Percentiles rank a stretch among this genome's conserved stretches.
These are phyloP conservation scores for Globisporangium recalcitrans DNA, from an alignment of 352 stramenopile species.

Conservation along the genomic window DNA sequence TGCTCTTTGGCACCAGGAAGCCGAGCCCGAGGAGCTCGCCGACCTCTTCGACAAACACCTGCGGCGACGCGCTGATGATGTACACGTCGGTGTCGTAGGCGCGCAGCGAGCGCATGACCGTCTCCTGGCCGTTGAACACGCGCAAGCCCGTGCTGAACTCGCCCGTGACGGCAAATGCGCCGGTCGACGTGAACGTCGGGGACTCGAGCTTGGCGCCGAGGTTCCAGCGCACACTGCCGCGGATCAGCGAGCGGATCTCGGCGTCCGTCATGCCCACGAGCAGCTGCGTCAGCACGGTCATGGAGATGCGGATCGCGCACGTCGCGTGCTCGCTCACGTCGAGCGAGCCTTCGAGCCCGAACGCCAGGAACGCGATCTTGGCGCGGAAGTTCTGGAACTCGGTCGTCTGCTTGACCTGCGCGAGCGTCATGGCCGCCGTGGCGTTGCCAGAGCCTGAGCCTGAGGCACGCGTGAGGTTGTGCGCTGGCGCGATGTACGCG, in stretches of 20 bases:
- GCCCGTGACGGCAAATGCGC: not conserved
- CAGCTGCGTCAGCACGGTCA: not conserved
- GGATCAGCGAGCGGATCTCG: not conserved
- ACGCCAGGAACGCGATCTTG: not conserved
- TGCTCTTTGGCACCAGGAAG: conserved; percentile 43
- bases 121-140: not conserved
- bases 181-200: not conserved
- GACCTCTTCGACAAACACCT: conserved; percentile 20
- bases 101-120: not conserved
- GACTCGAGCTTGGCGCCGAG: not conserved
- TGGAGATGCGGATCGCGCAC: not conserved
- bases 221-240: not conserved
- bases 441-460: too few species aligned
- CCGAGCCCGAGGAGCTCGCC: conserved; percentile 37
- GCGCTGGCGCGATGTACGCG: conserved; percentile 39
- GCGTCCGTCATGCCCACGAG: not conserved
- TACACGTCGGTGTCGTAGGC: not conserved
- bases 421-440: not conserved
- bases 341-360: not conserved
- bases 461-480: conserved; percentile 25
- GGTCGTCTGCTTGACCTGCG: not conserved
- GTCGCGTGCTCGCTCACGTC: not conserved
- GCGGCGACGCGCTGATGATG: not conserved
- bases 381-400: not conserved
- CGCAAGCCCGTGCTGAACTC: not conserved